Evolutionary conservation across 805 yeast genomes (phyloP).

Genomic region (Clavispora santaluciae): DNA sequence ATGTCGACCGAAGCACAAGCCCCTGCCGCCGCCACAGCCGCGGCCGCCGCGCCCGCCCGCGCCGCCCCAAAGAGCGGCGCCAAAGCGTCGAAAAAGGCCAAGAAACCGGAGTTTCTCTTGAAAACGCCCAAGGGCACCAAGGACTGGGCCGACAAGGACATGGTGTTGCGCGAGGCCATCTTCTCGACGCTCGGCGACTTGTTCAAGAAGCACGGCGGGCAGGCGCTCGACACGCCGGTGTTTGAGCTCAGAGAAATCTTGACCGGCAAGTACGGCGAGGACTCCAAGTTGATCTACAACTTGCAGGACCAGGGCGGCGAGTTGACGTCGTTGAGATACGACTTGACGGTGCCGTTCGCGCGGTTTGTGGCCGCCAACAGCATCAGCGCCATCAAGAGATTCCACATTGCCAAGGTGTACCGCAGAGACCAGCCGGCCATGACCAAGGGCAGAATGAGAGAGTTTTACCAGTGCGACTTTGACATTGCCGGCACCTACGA

Average conservation of each 20-base stretch:
- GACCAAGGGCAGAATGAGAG: conserved; percentile 99
- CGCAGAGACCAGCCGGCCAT: conserved; percentile 99
- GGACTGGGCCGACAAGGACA: conserved; percentile 98
- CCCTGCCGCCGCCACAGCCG: conserved; percentile 5
- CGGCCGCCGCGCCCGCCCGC: conserved; percentile 3
- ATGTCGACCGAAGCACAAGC: conserved; percentile 21
- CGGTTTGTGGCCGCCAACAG: conserved; percentile 96
- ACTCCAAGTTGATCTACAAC: conserved; percentile 91
- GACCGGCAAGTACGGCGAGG: conserved; percentile 98
- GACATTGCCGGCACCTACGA: conserved; percentile 95
- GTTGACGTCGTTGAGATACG: conserved; percentile 89
- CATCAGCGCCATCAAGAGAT: conserved; percentile 83
- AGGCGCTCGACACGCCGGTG: conserved; percentile 97
- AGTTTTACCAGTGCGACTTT: conserved; percentile 97
- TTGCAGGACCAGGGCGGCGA: conserved; percentile 99
- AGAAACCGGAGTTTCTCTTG: conserved; percentile 58
- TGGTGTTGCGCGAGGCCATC: conserved; percentile 88
- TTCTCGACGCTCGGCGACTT: conserved; percentile 66
- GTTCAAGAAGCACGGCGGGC: conserved; percentile 96
- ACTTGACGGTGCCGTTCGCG: conserved; percentile 97
- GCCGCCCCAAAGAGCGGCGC: conserved; percentile 12
- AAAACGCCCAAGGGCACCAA: conserved; percentile 96
- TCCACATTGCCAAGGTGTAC: conserved; percentile 96
- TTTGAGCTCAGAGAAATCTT: conserved; percentile 93
- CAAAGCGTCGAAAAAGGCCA: conserved; percentile 26